Evolutionary conservation across 2,329 filamentous ascomycete species (phyloP).

Genomic region (Cladosporium sphaerospermum): DNA sequence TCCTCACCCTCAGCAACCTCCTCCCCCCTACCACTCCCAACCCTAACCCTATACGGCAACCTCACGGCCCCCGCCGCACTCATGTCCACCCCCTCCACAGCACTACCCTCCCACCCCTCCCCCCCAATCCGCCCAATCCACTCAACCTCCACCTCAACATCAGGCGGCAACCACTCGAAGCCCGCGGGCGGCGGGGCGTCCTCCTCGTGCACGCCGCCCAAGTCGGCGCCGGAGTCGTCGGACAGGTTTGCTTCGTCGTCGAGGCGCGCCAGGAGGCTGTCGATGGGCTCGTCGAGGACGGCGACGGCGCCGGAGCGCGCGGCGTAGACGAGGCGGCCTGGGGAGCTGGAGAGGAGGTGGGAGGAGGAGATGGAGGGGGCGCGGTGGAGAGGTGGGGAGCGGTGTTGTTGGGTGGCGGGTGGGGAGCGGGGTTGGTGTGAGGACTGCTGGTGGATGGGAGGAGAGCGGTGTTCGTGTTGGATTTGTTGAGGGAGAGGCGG

Average conservation of each 20-base stretch:
- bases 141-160: background rate
- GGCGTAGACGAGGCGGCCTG: background rate
- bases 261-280: background rate
- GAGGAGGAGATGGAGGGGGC: background rate
- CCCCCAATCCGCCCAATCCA: background rate
- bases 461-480: background rate
- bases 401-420: background rate
- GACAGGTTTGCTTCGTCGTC: background rate
- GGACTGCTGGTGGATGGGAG: background rate
- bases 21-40: no score
- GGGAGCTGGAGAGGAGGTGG: background rate
- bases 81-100: background rate
- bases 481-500: background rate
- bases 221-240: background rate
- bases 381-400: background rate
- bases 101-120: background rate
- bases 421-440: background rate
- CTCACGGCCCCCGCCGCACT: no score
- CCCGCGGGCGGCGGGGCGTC: background rate
- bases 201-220: background rate
- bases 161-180: background rate
- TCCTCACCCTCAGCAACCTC: background rate
- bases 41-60: no score
- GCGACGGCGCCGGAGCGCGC: background rate
- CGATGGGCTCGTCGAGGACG: background rate